Evolutionary conservation across 768 basidiomycete genomes (phyloP).

Genomic region (Phlebiopsis flavidoalba): DNA sequence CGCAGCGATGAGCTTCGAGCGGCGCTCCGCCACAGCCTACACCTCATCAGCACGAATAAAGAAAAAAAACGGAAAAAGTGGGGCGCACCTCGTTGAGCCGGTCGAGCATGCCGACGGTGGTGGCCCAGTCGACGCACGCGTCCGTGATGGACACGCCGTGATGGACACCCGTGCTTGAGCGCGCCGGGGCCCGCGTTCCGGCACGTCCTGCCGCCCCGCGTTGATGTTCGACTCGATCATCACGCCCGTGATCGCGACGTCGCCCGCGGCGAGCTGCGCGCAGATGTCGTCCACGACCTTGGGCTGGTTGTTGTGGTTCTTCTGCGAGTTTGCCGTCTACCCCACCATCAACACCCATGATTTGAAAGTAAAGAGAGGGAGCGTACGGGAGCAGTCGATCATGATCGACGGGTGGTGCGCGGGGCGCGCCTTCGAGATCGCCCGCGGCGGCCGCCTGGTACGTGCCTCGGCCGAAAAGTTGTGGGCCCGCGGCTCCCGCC

Average conservation of each 20-base stretch:
- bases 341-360: not conserved
- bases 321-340: constrained; percentile 92
- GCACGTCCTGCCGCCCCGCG: constrained; percentile 87
- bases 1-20: constrained; percentile 35
- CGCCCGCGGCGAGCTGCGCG: constrained; percentile 67
- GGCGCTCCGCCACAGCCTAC: constrained; percentile 43
- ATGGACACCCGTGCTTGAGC: constrained; percentile 83
- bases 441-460: constrained; percentile 56
- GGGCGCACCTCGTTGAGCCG: constrained; percentile 50
- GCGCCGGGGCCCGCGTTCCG: constrained; percentile 52
- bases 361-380: constrained; percentile 9
- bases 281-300: constrained; percentile 69
- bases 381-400: constrained; percentile 83
- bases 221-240: constrained; percentile 97
- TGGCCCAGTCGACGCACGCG: constrained; percentile 85
- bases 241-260: constrained; percentile 79
- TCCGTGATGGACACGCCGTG: constrained; percentile 82
- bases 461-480: constrained; percentile 71
- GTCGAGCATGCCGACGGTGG: constrained; percentile 72
- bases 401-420: constrained; percentile 63
- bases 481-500: constrained; percentile 87
- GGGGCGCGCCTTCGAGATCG: constrained; percentile 61
- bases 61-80: not conserved
- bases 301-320: constrained; percentile 91
- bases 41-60: not conserved